phyloP scores from a whole-genome alignment of 768 basidiomycete species.

The Suillus alpinus region DNA sequence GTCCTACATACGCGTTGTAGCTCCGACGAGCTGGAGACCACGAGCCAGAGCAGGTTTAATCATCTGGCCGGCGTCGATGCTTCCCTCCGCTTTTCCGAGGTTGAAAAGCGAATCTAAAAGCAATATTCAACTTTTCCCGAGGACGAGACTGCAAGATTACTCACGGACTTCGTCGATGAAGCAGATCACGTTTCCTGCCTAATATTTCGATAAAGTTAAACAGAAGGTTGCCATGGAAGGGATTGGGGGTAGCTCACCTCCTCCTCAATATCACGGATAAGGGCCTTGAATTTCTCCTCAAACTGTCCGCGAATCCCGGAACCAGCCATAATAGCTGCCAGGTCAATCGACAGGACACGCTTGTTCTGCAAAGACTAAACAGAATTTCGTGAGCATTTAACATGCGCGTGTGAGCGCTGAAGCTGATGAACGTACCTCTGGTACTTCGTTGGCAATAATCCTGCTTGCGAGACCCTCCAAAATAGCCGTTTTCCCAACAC shows the following conservation, averaged over 20 bases:
- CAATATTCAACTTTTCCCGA: neutral
- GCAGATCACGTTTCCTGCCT: conserved; percentile 79
- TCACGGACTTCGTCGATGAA: conserved; percentile 94
- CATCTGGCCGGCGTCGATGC: conserved; percentile 91
- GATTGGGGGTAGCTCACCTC: conserved; percentile 46
- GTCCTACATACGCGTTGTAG: conserved; percentile 71
- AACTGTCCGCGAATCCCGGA: conserved; percentile 91
- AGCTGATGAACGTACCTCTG: conserved; percentile 55
- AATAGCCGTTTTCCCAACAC: conserved; percentile 92
- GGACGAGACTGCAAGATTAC: conserved; percentile 29
- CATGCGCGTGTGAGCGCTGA: neutral
- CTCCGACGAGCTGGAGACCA: conserved; percentile 85
- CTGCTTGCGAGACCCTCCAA: conserved; percentile 85
- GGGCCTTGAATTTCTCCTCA: conserved; percentile 89
- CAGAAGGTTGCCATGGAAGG: conserved; percentile 18
- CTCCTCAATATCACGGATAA: conserved; percentile 87
- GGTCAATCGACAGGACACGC: conserved; percentile 83
- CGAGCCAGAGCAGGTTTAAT: conserved; percentile 89
- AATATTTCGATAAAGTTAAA: conserved; percentile 1
- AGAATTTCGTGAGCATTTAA: neutral
- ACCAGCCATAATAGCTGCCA: conserved; percentile 82
- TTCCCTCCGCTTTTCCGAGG: conserved; percentile 88
- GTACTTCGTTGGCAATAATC: conserved; percentile 86
- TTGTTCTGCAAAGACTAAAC: conserved; percentile 78
- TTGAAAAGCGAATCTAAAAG: conserved; percentile 72